Percentiles rank a stretch among this genome's conserved stretches.
phyloP scores from a whole-genome alignment of 306 rosid genomes.

The Acacia acuminata region DNA sequence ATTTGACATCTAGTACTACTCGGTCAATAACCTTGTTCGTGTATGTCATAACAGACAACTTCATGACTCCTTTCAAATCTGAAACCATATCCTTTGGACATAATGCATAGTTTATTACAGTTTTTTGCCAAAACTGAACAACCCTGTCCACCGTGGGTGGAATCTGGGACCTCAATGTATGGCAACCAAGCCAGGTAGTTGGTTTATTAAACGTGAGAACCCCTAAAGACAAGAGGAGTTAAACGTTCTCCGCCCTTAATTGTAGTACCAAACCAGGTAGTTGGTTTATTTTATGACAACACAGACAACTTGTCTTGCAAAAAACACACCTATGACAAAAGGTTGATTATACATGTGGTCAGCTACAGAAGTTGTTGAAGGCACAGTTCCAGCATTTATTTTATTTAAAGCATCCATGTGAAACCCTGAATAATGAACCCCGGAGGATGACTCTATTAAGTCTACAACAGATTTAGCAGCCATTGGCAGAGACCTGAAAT shows the following conservation, averaged over 20 bases:
- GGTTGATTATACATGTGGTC: slow-evolving; percentile 70
- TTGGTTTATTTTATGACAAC: background rate
- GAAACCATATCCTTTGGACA: slow-evolving; percentile 2
- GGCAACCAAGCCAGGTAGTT: too few species aligned
- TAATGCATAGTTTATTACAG: background rate
- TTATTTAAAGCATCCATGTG: slow-evolving; percentile 72
- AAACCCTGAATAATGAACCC: slow-evolving; percentile 96
- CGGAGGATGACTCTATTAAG: slow-evolving; percentile 86
- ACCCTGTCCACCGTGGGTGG: background rate
- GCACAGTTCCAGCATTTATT: slow-evolving; percentile 47
- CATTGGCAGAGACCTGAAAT: slow-evolving; percentile 58
- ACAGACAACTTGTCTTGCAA: slow-evolving; percentile 6
- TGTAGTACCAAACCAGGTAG: slow-evolving; percentile 12
- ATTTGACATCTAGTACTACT: background rate
- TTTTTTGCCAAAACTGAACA: slow-evolving; percentile 16
- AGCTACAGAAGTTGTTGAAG: slow-evolving; percentile 57
- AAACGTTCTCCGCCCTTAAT: too few species aligned
- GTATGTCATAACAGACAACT: background rate
- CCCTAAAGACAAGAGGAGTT: too few species aligned
- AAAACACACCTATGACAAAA: slow-evolving; percentile 77
- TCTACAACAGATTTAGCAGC: slow-evolving; percentile 77
- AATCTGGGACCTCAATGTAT: background rate
- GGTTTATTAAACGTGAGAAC: too few species aligned
- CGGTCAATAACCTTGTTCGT: background rate
- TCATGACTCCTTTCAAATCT: background rate